Percentiles rank a stretch among this genome's conserved stretches.
These are phyloP conservation scores for Pouteria campechiana DNA, from an alignment of 179 eudicot genomes.

Conservation along the genomic window DNA sequence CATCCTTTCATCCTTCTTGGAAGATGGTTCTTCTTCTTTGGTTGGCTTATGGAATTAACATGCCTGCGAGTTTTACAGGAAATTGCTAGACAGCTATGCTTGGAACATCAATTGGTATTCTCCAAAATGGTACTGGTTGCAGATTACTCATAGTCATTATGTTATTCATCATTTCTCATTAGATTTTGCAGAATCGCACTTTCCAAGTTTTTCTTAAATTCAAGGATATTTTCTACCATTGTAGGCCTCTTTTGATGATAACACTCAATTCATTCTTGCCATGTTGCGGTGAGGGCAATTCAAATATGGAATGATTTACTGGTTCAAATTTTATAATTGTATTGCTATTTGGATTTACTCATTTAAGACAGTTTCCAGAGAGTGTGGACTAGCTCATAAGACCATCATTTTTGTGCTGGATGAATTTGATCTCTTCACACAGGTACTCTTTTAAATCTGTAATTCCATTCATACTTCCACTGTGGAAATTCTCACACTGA, in stretches of 20 bases:
- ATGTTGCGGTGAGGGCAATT: constrained; percentile 58
- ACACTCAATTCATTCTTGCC: constrained; percentile 68
- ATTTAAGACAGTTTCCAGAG: constrained; percentile 28
- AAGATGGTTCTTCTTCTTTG: constrained; percentile 3
- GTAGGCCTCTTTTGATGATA: constrained; percentile 96
- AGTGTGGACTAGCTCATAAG: constrained; percentile 97
- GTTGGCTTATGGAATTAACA: too few species aligned
- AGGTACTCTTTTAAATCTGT: constrained; percentile 46
- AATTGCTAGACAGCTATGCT: constrained; percentile 77
- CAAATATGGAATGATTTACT: not conserved
- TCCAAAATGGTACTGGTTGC: constrained; percentile 69
- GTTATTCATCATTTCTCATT: not conserved
- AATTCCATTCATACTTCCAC: not conserved
- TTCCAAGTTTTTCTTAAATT: not conserved
- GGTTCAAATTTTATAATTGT: not conserved
- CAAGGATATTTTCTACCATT: constrained; percentile 3
- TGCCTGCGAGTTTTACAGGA: constrained; percentile 34
- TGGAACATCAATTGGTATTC: constrained; percentile 60
- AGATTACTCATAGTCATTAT: not conserved
- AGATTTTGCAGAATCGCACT: not conserved
- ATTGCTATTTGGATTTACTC: not conserved
- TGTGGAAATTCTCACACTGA: not conserved
- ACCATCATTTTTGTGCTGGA: constrained; percentile 76
- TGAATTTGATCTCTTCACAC: constrained; percentile 86
- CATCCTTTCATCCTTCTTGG: not conserved